Percentiles rank a stretch among this genome's conserved stretches.
These are phyloP conservation scores for Ophiocordyceps camponoti-saundersi DNA, from an alignment of 2,329 filamentous ascomycete species.

Conservation along the genomic window DNA sequence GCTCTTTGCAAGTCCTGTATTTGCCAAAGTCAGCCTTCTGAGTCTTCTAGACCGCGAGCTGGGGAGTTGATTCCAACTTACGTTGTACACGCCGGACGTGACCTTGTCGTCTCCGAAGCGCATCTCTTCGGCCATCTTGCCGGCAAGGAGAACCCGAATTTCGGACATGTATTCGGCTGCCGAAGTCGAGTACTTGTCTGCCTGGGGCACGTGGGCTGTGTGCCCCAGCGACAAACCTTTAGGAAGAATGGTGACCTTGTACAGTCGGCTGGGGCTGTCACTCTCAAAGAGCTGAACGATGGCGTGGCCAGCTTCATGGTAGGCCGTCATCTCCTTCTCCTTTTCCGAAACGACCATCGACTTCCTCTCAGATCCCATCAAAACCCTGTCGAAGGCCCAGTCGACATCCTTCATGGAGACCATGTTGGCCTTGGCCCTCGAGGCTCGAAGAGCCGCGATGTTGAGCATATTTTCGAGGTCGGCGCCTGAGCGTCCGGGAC, in stretches of 20 bases:
- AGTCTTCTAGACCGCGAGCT: background rate
- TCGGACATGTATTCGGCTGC: slow-evolving; percentile 67
- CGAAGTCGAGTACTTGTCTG: slow-evolving; percentile 83
- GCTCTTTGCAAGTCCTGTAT: slow-evolving; percentile 64
- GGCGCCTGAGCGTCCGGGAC: slow-evolving; percentile 82
- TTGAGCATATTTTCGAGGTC: slow-evolving; percentile 96
- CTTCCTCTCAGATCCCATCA: slow-evolving; percentile 87
- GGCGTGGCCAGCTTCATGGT: slow-evolving; percentile 91
- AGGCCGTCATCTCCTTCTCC: slow-evolving; percentile 91
- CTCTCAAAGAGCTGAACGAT: slow-evolving; percentile 70
- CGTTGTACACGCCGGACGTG: slow-evolving; percentile 68
- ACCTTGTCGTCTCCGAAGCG: slow-evolving; percentile 85
- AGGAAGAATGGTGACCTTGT: slow-evolving; percentile 95
- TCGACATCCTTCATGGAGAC: slow-evolving; percentile 73
- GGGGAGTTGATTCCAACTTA: slow-evolving; percentile 25
- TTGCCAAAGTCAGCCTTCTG: background rate
- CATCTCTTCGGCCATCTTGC: slow-evolving; percentile 81
- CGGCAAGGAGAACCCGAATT: slow-evolving; percentile 69
- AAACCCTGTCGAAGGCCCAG: slow-evolving; percentile 95
- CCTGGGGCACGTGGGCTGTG: slow-evolving; percentile 74
- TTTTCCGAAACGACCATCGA: slow-evolving; percentile 82
- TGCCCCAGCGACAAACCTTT: slow-evolving; percentile 75
- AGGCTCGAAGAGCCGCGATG: slow-evolving; percentile 88
- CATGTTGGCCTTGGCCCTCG: slow-evolving; percentile 60
- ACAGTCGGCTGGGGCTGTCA: slow-evolving; percentile 58